Conservation (phyloP, 129 eudicot genomes). For the Helianthus tuberosus region DNA sequence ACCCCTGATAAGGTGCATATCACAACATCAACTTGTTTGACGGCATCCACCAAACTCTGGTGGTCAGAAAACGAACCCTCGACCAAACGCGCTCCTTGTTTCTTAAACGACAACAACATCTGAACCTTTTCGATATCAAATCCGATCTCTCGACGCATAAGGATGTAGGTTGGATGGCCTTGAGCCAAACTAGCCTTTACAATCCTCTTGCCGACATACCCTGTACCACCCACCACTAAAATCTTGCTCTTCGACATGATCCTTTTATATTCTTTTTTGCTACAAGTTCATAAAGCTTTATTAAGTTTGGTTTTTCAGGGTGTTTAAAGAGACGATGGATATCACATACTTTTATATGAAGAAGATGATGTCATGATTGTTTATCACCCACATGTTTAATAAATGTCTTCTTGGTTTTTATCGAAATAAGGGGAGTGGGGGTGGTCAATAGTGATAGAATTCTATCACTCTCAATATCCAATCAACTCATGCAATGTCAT, state of each 20-base stretch:
- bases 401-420: neutral
- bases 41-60: conserved; percentile 61
- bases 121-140: conserved; percentile 53
- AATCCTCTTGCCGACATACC: conserved; percentile 54
- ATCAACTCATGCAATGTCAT: too few species aligned
- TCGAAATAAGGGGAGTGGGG: too few species aligned
- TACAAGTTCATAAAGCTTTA: neutral
- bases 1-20: conserved; percentile 66
- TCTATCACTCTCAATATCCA: too few species aligned
- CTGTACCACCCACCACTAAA: conserved; percentile 57
- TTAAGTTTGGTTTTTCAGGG: neutral
- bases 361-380: too few species aligned
- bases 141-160: conserved; percentile 42
- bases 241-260: conserved; percentile 47
- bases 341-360: too few species aligned
- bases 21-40: conserved; percentile 73
- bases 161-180: conserved; percentile 52
- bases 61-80: conserved; percentile 64
- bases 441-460: too few species aligned
- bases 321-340: neutral
- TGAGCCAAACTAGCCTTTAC: conserved; percentile 51
- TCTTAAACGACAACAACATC: conserved; percentile 46
- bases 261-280: neutral
- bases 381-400: neutral
- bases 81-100: conserved; percentile 53